phyloP scores from a whole-genome alignment of 192 early-diverging fungal species.

The Coemansia sp. region DNA sequence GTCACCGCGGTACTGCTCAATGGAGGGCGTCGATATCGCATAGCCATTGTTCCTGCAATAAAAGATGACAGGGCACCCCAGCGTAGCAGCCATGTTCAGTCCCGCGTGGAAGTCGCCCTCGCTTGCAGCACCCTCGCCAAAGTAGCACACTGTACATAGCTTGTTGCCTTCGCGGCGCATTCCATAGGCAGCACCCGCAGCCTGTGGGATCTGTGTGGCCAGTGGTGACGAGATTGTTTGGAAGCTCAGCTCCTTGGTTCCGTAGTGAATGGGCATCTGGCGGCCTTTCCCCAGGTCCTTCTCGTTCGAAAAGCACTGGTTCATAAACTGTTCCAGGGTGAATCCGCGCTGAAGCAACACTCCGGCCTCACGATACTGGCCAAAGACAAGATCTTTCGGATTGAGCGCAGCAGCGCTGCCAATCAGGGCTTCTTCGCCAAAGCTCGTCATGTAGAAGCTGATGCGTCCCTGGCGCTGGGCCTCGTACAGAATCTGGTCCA shows the following conservation, averaged over 20 bases:
- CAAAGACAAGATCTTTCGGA: conserved; percentile 86
- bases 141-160: conserved; percentile 87
- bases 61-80: conserved; percentile 88
- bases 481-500: conserved; percentile 96
- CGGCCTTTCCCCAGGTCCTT: conserved; percentile 89
- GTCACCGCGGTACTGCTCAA: conserved; percentile 96
- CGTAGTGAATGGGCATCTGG: conserved; percentile 99
- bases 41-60: conserved; percentile 99
- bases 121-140: conserved; percentile 96
- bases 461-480: conserved; percentile 98
- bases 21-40: conserved; percentile 93
- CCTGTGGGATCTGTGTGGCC: conserved; percentile 98
- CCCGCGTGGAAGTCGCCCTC: conserved; percentile 99
- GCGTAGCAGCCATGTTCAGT: conserved; percentile 94
- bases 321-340: conserved; percentile 90
- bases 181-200: conserved; percentile 91
- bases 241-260: conserved; percentile 78
- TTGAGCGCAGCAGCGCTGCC: conserved; percentile 87
- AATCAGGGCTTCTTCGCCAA: conserved; percentile 96
- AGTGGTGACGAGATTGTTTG: conserved; percentile 97
- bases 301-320: conserved; percentile 94
- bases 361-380: conserved; percentile 97
- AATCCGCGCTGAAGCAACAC: conserved; percentile 94
- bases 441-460: conserved; percentile 98
- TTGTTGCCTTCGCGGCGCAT: conserved; percentile 78